These are phyloP conservation scores for Amanita exitialis DNA, from an alignment of 768 basidiomycete genomes.

Conservation along the genomic window DNA sequence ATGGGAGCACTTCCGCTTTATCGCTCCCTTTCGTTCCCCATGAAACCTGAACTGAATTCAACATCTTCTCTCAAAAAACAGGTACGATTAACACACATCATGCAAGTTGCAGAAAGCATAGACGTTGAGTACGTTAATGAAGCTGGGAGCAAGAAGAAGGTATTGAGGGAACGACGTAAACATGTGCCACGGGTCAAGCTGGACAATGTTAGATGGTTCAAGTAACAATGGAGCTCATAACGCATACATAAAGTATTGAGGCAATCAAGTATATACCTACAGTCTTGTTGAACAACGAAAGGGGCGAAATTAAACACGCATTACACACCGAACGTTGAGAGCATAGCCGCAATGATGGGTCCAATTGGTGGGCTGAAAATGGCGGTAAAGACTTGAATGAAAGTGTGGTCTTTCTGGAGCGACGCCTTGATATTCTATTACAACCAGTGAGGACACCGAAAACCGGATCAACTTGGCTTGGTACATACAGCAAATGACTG, in stretches of 20 bases:
- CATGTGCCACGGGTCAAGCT: conserved; percentile 98
- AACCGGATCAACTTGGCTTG: not conserved
- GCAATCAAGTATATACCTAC: conserved; percentile 72
- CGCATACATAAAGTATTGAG: conserved; percentile 75
- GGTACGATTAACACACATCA: conserved; percentile 40
- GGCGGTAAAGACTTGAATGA: conserved; percentile 36
- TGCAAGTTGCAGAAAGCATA: conserved; percentile 97
- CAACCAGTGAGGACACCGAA: not conserved
- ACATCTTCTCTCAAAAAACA: not conserved
- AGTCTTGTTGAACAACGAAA: conserved; percentile 7
- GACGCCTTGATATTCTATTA: conserved; percentile 40
- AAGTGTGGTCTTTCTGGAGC: conserved; percentile 34
- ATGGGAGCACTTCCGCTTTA: conserved; percentile 86
- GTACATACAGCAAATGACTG: conserved; percentile 61
- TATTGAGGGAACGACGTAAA: conserved; percentile 91
- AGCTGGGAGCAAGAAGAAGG: conserved; percentile 81
- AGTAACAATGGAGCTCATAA: not conserved
- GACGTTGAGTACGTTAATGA: conserved; percentile 91
- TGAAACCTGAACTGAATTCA: conserved; percentile 38
- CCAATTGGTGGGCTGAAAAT: conserved; percentile 78
- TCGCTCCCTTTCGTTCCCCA: conserved; percentile 97
- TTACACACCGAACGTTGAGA: conserved; percentile 72
- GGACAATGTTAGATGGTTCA: not conserved
- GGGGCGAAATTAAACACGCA: not conserved
- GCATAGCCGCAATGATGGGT: conserved; percentile 74